Evolutionary conservation across 805 yeast species (phyloP), one percentile per base, ranked within the genome.

Genomic region (Maudiozyma saulgeensis): DNA sequence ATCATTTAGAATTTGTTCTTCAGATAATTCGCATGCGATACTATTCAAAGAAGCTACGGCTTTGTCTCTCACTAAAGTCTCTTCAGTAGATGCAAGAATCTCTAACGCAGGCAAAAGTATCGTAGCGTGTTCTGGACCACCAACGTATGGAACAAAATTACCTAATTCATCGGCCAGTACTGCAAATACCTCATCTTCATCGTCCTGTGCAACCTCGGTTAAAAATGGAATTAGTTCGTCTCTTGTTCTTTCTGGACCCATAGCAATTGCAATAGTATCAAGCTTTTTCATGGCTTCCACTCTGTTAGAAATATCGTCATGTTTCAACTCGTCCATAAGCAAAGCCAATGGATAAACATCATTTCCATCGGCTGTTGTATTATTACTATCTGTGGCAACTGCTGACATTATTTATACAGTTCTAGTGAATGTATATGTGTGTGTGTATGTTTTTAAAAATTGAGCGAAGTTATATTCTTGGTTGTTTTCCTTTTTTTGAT

Each of bases 131-230:
- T 79, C 75, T 12, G 77, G 57, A 50, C 99, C 99, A 44, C 99
- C 99, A 50, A 93, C 81, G 51, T 81, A 78, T 5, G 96, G 95
- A 35, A 89, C 81, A 66, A 93, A 91, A 50, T 79, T 78, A 44
- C 95, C 96, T 58, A 93, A 71, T 72, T 90, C 91, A 58, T 84
- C 87, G 3, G 97, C 97, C 54, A 95, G 76, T 19, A 89, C 91
- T 1, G 96, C 87, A 68, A 91, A 84, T 6, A 93, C 96, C 69
- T 93, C 99, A 68, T 93, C 99, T 69, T 93, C 99, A 66, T 95
- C 99, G 60, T 93, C 99, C 56, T 87, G 93, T 9, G 90, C 88
- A 25, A 84, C 93, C 47, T 74, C 78, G 56, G 83, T 87, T 53
- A 93, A 75, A 61, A 91, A 93, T 37, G 98, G 97, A 48, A 93